Evolutionary conservation across 257 asterid species (phyloP), one percentile per base, ranked within the genome.

Genomic region (Solanum rostratum): DNA sequence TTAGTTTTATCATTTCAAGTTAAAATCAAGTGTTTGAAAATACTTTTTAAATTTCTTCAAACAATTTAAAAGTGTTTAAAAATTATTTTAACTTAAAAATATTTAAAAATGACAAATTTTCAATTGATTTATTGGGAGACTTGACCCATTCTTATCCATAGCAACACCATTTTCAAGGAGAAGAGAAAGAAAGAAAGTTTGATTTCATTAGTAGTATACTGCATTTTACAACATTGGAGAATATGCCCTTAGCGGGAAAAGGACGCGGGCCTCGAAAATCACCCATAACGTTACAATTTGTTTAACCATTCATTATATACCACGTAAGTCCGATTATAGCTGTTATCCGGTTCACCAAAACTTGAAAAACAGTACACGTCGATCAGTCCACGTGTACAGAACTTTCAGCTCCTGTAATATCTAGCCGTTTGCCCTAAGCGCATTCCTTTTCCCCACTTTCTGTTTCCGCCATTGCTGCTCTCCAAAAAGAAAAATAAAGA

Each of bases 401-500:
- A 53, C 54, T 86, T 81, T 88, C 91, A 85, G 85, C 90, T 83
- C 83, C 89, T 84, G 84, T 59, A 81, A 89, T 88, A 89, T 92
- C 92, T 92, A 90, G 88, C 96, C 95, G 98, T 93, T 92, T 88
- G 86, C 88, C 88, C 91, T 37, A 5, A 30, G 22, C 63, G 46
- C 83, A 37, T 29, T 41, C 79, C 6, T 78, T 74, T 19, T 29
- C 65, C 74, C 84, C 79, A 81, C 82, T 65, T 88, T 83, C 84
- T 59, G 65, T 82, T 88, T 55, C 88, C 84, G 76, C 62, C 73
- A 85, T 83, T 52, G 86, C 88, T 8, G 63, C 39, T 84, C 86
- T 85, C 84, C 83, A 63, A 85, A 83, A 81, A 63, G 82, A 27
- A 62, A 52, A 30, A 59, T 13, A 50, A 82, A 33, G 62, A 60